phyloP scores from a whole-genome alignment of 108 stramenopile genomes.

The Skeletonema potamos region DNA sequence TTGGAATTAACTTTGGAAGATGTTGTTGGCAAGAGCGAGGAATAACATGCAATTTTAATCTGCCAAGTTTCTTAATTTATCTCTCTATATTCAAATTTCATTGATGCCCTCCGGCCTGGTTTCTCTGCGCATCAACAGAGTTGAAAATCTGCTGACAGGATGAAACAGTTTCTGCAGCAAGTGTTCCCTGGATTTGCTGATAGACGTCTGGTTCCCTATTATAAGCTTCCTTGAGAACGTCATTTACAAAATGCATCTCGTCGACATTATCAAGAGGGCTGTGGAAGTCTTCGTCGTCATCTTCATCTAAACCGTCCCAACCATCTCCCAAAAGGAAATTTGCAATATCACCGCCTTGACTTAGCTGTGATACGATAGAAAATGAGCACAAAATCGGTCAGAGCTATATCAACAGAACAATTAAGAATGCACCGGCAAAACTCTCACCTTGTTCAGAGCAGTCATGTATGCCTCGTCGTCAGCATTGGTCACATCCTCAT shows the following conservation, averaged over 20 bases:
- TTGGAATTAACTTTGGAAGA: slow-evolving; percentile 81
- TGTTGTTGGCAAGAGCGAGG: slow-evolving; percentile 43
- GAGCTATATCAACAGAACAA: not conserved
- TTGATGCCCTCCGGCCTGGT: slow-evolving; percentile 4
- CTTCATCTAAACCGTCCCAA: slow-evolving; percentile 84
- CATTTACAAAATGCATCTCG: slow-evolving; percentile 71
- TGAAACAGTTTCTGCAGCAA: slow-evolving; percentile 59
- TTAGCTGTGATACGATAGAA: slow-evolving; percentile 16
- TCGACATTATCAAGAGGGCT: slow-evolving; percentile 82
- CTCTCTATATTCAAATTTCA: not conserved
- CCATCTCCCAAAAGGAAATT: slow-evolving; percentile 81
- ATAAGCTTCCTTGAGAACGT: slow-evolving; percentile 74
- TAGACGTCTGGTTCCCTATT: slow-evolving; percentile 80
- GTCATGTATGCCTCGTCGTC: slow-evolving; percentile 83
- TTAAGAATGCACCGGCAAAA: not conserved
- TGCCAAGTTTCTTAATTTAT: not conserved
- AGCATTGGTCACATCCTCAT: slow-evolving; percentile 84
- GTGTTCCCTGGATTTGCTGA: slow-evolving; percentile 76
- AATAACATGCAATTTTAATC: not conserved
- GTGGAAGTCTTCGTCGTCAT: slow-evolving; percentile 83
- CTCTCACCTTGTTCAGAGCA: slow-evolving; percentile 61
- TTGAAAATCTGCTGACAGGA: slow-evolving; percentile 70
- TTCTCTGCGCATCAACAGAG: slow-evolving; percentile 55
- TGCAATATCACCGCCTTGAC: slow-evolving; percentile 75
- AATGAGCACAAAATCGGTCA: not conserved